Evolutionary conservation across 208 protist species (phyloP), one percentile per base, ranked within the genome.

Genomic region (Herpetomonas tarakana): DNA sequence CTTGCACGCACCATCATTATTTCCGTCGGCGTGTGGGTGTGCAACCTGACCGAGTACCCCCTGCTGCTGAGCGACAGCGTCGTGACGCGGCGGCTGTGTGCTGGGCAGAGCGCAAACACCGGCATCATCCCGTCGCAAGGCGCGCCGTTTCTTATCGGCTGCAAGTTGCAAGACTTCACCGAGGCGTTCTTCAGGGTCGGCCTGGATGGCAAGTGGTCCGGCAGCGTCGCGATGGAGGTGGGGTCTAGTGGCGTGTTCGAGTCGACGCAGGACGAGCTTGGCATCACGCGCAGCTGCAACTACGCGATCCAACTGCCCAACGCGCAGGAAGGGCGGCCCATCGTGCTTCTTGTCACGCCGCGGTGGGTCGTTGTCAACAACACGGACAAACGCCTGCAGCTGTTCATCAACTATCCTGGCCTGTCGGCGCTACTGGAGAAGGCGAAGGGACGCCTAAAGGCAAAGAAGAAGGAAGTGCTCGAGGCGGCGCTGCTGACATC

Each of bases 51-150:
- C 35, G 73, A 84, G 55, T 93, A 89, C 65, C 83, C 86, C 9
- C 65, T 93, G 31, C 74, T 88, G 14, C 58, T 90, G 56, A 80
- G 65, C 24, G 80, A 88, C 62, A 74, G 62, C 63, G 14, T 71
- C 35, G 4, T 83, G 14, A 78, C 71, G 27, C 75, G 75, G 21
- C 71, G 60, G 11, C 77, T 88, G 45, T 69, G 67, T 21, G 73
- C 82, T 0, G 86, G 86, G 21, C 80, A 86, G 61, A 74, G 55
- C 52, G 59, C 47, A 64, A 69, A 78, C 54, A 83, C 70, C 2
- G 86, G 86, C 18, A 88, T 93, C 62, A 71, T 84, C 9, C 82
- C 86, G n/a, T 90, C 86, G 25, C 79, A 80, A 38, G 86, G 86
- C 14, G 56, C 67, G 46, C 86, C 86, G 18, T 93, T 90, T 35